These are phyloP conservation scores for Imleria badia DNA, from an alignment of 768 basidiomycete genomes.

Conservation along the genomic window DNA sequence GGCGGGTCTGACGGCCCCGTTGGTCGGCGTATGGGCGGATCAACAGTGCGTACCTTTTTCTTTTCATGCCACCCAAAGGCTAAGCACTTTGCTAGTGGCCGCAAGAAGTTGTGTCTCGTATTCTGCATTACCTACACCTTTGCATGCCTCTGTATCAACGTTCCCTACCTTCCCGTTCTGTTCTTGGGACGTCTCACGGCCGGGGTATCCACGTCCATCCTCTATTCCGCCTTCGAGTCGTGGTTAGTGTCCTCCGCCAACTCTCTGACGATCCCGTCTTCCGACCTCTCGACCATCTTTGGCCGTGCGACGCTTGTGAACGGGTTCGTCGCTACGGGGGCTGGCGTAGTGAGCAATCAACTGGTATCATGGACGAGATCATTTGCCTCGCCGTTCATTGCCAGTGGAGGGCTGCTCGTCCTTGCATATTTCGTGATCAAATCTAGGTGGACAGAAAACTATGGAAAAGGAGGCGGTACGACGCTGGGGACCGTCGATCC, in stretches of 20 bases:
- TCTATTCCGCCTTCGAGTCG: conserved; percentile 75
- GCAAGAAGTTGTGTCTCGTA: conserved; percentile 62
- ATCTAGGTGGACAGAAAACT: conserved; percentile 67
- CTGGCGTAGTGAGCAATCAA: conserved; percentile 66
- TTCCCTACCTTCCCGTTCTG: conserved; percentile 58
- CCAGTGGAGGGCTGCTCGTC: conserved; percentile 55
- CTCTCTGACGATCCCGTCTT: conserved; percentile 47
- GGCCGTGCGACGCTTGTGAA: conserved; percentile 74
- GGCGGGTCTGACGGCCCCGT: conserved; percentile 65
- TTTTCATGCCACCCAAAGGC: not conserved
- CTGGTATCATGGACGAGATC: conserved; percentile 52
- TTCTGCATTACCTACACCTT: conserved; percentile 69
- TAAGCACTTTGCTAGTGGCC: conserved; percentile 46
- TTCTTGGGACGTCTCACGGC: conserved; percentile 64
- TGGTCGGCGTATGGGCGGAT: conserved; percentile 78
- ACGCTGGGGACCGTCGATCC: conserved; percentile 31
- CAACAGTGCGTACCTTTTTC: conserved; percentile 43
- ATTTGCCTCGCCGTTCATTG: conserved; percentile 65
- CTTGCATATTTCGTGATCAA: conserved; percentile 58
- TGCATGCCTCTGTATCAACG: conserved; percentile 57
- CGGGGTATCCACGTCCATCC: conserved; percentile 71
- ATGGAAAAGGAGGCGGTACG: conserved; percentile 45
- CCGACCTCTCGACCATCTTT: conserved; percentile 66
- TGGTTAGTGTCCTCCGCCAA: conserved; percentile 71
- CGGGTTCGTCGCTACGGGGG: conserved; percentile 66